Conservation (phyloP, 352 stramenopile species). For the Pythium sp. region DNA sequence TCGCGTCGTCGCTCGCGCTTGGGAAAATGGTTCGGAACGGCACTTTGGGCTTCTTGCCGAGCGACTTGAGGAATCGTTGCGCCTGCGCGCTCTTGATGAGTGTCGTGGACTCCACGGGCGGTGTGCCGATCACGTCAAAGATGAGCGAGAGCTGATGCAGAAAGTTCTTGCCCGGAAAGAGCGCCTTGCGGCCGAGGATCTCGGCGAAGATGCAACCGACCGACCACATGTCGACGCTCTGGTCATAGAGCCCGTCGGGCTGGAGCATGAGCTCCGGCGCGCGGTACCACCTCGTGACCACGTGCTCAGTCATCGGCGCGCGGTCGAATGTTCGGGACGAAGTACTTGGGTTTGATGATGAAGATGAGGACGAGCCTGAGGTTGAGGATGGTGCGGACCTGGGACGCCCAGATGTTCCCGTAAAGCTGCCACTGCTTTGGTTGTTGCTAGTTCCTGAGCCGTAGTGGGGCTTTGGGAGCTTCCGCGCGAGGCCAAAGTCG, state of each 20-base stretch:
- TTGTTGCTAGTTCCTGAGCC: neutral
- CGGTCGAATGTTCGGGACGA: slow-evolving; percentile 17
- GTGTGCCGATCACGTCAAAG: slow-evolving; percentile 72
- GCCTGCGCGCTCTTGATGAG: slow-evolving; percentile 74
- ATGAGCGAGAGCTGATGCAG: slow-evolving; percentile 77
- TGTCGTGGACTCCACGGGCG: slow-evolving; percentile 34
- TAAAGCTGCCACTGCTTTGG: neutral
- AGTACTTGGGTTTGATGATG: neutral
- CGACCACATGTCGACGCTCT: slow-evolving; percentile 91
- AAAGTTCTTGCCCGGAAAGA: slow-evolving; percentile 82
- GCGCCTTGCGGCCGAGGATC: slow-evolving; percentile 66
- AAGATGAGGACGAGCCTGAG: neutral
- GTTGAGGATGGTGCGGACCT: slow-evolving; percentile 36
- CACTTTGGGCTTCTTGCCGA: slow-evolving; percentile 56
- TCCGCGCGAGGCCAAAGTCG: slow-evolving; percentile 73
- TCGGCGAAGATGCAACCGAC: slow-evolving; percentile 83
- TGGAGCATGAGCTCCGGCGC: slow-evolving; percentile 91
- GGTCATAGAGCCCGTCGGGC: slow-evolving; percentile 82
- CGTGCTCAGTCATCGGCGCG: slow-evolving; percentile 74
- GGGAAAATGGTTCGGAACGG: slow-evolving; percentile 56
- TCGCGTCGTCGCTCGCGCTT: slow-evolving; percentile 39
- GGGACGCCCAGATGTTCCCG: slow-evolving; percentile 28
- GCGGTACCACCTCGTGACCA: slow-evolving; percentile 91
- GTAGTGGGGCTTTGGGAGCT: slow-evolving; percentile 29
- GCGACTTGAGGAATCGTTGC: slow-evolving; percentile 62